Percentiles rank a stretch among this genome's conserved stretches.
phyloP scores from a whole-genome alignment of 1,139 yeast genomes.

The Yarrowia galli region DNA sequence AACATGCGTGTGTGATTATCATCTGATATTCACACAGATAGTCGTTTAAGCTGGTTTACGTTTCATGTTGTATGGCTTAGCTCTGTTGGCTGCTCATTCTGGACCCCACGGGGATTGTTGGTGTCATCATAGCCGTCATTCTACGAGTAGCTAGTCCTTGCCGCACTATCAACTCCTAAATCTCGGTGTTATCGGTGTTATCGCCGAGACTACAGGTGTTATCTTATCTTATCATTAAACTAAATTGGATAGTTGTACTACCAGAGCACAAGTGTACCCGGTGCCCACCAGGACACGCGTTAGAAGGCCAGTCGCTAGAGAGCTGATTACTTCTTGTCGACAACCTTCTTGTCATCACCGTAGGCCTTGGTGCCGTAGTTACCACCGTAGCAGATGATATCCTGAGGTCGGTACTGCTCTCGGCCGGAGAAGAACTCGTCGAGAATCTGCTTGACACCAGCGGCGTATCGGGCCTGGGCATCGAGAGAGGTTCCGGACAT shows the following conservation, averaged over 20 bases:
- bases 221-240: constrained; percentile 21
- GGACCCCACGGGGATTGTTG: too few species aligned
- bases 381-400: constrained; percentile 74
- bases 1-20: neutral
- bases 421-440: constrained; percentile 66
- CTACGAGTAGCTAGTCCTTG: too few species aligned
- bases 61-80: neutral
- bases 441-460: constrained; percentile 71
- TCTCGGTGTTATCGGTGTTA: neutral
- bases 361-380: constrained; percentile 77
- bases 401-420: constrained; percentile 74
- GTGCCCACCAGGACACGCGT: too few species aligned
- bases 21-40: too few species aligned
- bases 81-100: neutral
- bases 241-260: neutral
- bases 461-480: constrained; percentile 77
- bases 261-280: too few species aligned
- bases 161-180: too few species aligned
- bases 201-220: neutral
- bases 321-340: constrained; percentile 24
- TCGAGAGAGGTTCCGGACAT: constrained; percentile 81
- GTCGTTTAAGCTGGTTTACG: neutral
- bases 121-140: too few species aligned
- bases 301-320: too few species aligned
- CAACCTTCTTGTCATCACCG: constrained; percentile 51